Evolutionary conservation across 805 yeast species (phyloP), one percentile per base, ranked within the genome.

Genomic region (Ogataea methanolica): DNA sequence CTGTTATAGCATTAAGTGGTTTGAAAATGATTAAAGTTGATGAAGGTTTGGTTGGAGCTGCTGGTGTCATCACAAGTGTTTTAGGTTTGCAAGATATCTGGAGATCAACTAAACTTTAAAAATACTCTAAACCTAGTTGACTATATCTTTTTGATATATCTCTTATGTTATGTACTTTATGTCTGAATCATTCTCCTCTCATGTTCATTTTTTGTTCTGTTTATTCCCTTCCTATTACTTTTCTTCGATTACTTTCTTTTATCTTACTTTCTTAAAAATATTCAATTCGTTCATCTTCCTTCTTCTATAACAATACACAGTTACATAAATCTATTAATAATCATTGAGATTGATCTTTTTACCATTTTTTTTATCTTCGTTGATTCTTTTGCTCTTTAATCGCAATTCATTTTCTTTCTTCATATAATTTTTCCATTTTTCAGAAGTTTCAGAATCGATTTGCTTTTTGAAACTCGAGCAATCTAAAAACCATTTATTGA

Each of bases 31-130:
- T 85, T 57, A 73, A 73, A 56, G 71, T 80, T 58, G 79, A 82
- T 62, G 97, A 91, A 57, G 94, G 95, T 43, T 74, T 82, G 38
- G 79, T 89, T 43, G 97, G 96, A 35, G 69, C 83, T 48, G 89
- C 94, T 36, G 98, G 98, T 62, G 76, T 85, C 23, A 69, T 87
- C 49, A 89, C 97, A 33, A 85, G 96, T 36, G 50, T 82, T 42
- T 72, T 89, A 67, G 96, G 96, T 39, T 71, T 89, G 45, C 79
- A 76, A 62, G 90, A 85, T 58, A 61, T 82, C 55, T 83, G 95
- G 96, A 69, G 63, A 35, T 65, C 75, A 41, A 74, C 78, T 5
- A 63, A 63, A 37, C 42, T 44, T 17, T 44, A 42, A 26, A 39
- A 16, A 17, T 17, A 22, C 19, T n/a, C 19, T n/a, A 23, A 16